Base-by-base conservation (phyloP, 768 basidiomycete species). In the Panaeolus cyanescens region DNA sequence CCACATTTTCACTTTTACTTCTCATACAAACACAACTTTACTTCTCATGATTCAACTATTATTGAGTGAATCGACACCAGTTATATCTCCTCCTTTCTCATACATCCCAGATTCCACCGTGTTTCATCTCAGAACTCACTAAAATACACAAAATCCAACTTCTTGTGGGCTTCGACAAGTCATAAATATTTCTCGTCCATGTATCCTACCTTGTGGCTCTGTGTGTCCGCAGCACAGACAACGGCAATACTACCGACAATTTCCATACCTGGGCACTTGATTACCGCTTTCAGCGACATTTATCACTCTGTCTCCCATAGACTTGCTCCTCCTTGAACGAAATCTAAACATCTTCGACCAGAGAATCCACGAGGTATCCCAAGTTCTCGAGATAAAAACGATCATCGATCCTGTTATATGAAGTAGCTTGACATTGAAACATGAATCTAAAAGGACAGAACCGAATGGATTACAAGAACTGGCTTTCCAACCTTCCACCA, bases 401-500 rank as follows among this genome's bases (percentile, higher is more conserved):
- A 2, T 42, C 4, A 42, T 42, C 39, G 12, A 17, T 37, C n/a
- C 12, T 4, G 36, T 10, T 17, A 4, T 4, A n/a, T 37, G 5
- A n/a, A 37, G n/a, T 17, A 5, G 1, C 12, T 8, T 42, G 19
- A 42, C 39, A 42, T 42, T 42, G 7, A 6, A 9, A 13, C 6
- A 20, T 42, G 39, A 42, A 42, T 42, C n/a, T n/a, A n/a, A n/a
- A 42, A 20, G 39, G 22, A 42, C 39, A 42, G 19, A 42, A 3
- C 12, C 12, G 19, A 6, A 13, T 6, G 19, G 28, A 1, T 32
- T 59, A 59, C 45, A 59, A 34, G 30, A 59, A 31, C 32, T 59
- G 58, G 45, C 58, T 59, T 32, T 33, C 58, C 13, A 37, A 59
- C 45, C 42, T 45, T 22, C 56, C 60, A 25, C 55, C 56, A 34